A percentile compares a stretch with the other conserved stretches of the same genome.
Evolutionary conservation across 2,329 filamentous ascomycete genomes (phyloP).

Genomic region (Aspergillus tubingensis): DNA sequence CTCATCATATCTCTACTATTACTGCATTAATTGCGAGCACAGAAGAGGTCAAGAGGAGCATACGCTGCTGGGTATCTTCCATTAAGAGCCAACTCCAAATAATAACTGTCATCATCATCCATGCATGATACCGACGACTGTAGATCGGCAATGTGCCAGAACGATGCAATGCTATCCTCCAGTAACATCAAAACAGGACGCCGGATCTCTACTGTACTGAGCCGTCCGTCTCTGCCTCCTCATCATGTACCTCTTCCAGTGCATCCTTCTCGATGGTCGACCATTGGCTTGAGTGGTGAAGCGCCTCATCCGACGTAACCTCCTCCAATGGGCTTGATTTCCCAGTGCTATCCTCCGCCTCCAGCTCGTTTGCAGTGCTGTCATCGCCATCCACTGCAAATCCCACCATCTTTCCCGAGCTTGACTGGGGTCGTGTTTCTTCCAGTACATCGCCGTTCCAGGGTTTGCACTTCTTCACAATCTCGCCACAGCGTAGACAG

Average conservation of each 20-base stretch:
- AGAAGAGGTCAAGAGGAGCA: not conserved
- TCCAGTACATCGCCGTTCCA: slow-evolving; percentile 86
- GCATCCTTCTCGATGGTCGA: slow-evolving; percentile 37
- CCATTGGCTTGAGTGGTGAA: slow-evolving; percentile 43
- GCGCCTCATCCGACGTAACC: slow-evolving; percentile 34
- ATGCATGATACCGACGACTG: not conserved
- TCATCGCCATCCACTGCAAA: slow-evolving; percentile 39
- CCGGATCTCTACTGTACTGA: not conserved
- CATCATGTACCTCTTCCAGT: slow-evolving; percentile 19
- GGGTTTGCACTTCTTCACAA: slow-evolving; percentile 81
- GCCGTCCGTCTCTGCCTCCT: not conserved
- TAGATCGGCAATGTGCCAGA: not conserved
- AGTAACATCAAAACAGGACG: not conserved
- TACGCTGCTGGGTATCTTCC: slow-evolving; percentile 12
- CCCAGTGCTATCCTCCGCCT: slow-evolving; percentile 1
- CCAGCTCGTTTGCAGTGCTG: slow-evolving; percentile 13
- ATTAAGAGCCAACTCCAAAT: not conserved
- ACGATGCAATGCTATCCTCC: not conserved
- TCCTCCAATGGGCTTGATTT: slow-evolving; percentile 29
- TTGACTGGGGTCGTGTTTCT: slow-evolving; percentile 36
- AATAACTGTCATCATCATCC: slow-evolving; percentile 2
- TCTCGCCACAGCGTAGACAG: slow-evolving; percentile 83
- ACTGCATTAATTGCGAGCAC: not conserved
- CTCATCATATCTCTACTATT: not conserved
- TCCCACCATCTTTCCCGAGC: slow-evolving; percentile 44